A percentile compares a stretch with the other conserved stretches of the same genome.
Conservation (phyloP, 495 filamentous ascomycete genomes). For the Xylaria castorea region DNA sequence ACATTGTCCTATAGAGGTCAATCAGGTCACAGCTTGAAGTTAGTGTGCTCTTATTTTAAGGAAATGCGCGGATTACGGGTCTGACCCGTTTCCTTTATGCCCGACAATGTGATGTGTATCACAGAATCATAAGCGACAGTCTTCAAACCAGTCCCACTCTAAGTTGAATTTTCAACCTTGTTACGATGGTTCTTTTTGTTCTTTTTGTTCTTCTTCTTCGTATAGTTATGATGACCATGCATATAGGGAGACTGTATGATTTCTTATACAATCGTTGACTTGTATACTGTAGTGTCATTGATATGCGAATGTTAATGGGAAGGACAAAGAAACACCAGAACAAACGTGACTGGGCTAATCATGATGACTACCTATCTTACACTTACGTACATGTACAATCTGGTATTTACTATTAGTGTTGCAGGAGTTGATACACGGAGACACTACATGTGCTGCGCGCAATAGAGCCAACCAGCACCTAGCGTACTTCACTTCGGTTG, state of each 20-base stretch:
- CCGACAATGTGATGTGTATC: not conserved
- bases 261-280: not conserved
- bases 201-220: not conserved
- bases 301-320: not conserved
- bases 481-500: not conserved
- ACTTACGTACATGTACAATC: not conserved
- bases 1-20: not conserved
- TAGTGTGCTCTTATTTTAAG: not conserved
- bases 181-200: not conserved
- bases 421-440: not conserved
- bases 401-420: not conserved
- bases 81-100: not conserved
- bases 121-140: not conserved
- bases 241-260: not conserved
- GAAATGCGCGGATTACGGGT: not conserved
- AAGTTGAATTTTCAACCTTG: not conserved
- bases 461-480: slow-evolving; percentile 14
- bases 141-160: not conserved
- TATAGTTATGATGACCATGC: not conserved
- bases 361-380: not conserved
- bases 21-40: not conserved
- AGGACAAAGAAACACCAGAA: not conserved
- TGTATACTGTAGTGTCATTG: not conserved
- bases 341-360: not conserved
- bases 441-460: not conserved